These are phyloP conservation scores for Cubamyces lactineus DNA, from an alignment of 768 basidiomycete species.

Conservation along the genomic window DNA sequence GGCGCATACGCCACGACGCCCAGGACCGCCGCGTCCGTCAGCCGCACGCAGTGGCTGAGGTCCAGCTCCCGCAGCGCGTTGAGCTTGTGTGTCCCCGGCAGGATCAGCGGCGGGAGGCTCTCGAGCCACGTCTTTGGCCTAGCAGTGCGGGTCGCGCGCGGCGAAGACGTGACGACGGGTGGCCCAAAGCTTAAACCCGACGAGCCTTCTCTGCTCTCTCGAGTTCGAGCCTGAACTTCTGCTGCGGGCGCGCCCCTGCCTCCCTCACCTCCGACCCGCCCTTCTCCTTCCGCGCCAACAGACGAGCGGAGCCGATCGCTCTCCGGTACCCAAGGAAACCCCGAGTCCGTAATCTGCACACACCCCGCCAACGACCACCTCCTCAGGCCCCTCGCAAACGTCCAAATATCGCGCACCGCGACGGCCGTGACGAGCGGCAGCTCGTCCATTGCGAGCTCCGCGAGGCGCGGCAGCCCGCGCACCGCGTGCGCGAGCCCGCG, in stretches of 20 bases:
- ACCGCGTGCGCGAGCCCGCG: slow-evolving; percentile 68
- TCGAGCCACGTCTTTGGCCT: slow-evolving; percentile 64
- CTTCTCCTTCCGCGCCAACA: neutral
- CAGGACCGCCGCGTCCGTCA: slow-evolving; percentile 77
- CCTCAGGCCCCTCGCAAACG: slow-evolving; percentile 76
- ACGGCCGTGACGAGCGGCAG: slow-evolving; percentile 68
- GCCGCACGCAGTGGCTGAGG: slow-evolving; percentile 64
- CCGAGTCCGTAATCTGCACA: slow-evolving; percentile 72
- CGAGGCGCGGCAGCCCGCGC: slow-evolving; percentile 71
- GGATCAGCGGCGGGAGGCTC: slow-evolving; percentile 60
- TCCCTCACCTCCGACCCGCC: neutral
- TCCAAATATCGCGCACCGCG: slow-evolving; percentile 81
- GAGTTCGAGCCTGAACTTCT: slow-evolving; percentile 36
- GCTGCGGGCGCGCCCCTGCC: slow-evolving; percentile 46
- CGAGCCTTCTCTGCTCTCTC: too few species aligned
- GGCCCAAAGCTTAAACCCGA: too few species aligned
- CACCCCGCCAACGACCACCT: slow-evolving; percentile 81
- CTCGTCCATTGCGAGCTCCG: slow-evolving; percentile 79
- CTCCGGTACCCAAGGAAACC: slow-evolving; percentile 51
- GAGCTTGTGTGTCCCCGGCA: slow-evolving; percentile 54
- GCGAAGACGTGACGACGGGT: too few species aligned
- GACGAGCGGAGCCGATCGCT: slow-evolving; percentile 17
- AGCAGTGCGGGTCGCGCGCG: neutral
- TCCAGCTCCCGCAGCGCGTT: slow-evolving; percentile 81
- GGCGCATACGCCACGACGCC: slow-evolving; percentile 79